Evolutionary conservation across 139 green algal genomes (phyloP).

Genomic region (Gonium pectorale): DNA sequence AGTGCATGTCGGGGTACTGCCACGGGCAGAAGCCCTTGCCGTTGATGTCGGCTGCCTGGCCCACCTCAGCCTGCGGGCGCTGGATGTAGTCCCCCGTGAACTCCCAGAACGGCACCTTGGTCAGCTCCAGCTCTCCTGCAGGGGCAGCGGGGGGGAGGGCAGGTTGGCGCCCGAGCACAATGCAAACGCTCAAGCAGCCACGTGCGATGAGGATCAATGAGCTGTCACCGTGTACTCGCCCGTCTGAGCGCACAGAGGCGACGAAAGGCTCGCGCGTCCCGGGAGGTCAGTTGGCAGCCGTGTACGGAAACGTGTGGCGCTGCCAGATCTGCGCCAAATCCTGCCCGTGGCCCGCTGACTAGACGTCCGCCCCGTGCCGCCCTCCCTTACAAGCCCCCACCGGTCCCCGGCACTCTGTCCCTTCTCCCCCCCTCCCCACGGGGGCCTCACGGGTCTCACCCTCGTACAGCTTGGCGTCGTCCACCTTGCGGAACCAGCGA

Average conservation of each 20-base stretch:
- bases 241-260: no score
- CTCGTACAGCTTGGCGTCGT: conserved; percentile 35
- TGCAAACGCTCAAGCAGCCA: no score
- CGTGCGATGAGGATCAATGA: no score
- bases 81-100: conserved; percentile 54
- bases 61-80: background rate
- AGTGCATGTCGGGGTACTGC: conserved; percentile 78
- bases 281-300: no score
- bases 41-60: conserved; percentile 57
- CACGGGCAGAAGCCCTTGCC: conserved; percentile 82
- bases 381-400: background rate
- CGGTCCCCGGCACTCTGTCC: background rate
- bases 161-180: no score
- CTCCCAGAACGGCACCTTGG: conserved; percentile 59
- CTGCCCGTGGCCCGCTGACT: no score
- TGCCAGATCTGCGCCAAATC: no score
- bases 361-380: background rate
- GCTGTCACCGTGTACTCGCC: no score
- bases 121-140: conserved; percentile 51
- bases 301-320: no score
- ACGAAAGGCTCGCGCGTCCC: no score
- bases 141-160: no score
- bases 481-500: conserved; percentile 75
- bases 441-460: background rate
- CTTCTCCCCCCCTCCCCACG: no score